phyloP scores from a whole-genome alignment of 768 basidiomycete genomes.

The Suillus sp. region DNA sequence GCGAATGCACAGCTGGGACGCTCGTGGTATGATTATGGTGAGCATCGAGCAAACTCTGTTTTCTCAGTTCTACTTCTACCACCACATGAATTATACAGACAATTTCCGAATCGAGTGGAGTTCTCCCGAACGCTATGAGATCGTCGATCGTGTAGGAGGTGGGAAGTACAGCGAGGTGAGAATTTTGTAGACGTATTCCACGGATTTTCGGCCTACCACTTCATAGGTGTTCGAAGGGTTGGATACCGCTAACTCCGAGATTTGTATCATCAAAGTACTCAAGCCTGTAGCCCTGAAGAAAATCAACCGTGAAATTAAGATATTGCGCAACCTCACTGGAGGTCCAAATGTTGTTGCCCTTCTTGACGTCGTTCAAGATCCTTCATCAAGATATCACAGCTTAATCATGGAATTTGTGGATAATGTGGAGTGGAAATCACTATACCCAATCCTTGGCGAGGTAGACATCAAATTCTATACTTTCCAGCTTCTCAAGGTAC shows the following conservation, averaged over 20 bases:
- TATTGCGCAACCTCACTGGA: conserved; percentile 66
- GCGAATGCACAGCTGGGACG: conserved; percentile 59
- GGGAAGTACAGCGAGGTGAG: conserved; percentile 68
- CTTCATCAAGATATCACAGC: conserved; percentile 60
- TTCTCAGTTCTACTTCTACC: not conserved
- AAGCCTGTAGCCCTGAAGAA: conserved; percentile 70
- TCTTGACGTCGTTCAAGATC: conserved; percentile 69
- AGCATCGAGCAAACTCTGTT: conserved; percentile 22
- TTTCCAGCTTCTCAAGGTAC: conserved; percentile 61
- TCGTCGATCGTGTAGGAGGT: conserved; percentile 62
- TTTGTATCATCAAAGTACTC: conserved; percentile 69
- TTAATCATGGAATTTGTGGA: conserved; percentile 71
- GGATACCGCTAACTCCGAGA: conserved; percentile 54
- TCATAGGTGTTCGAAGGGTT: conserved; percentile 61
- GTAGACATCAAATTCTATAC: conserved; percentile 68
- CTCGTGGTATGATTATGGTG: conserved; percentile 67
- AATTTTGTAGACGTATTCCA: not conserved
- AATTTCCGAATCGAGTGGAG: conserved; percentile 66
- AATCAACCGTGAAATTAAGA: conserved; percentile 77
- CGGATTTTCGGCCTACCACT: not conserved
- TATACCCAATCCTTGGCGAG: conserved; percentile 61
- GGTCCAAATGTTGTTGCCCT: conserved; percentile 70
- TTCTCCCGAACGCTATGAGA: conserved; percentile 65
- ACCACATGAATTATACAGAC: conserved; percentile 37
- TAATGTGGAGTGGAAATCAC: conserved; percentile 64